Evolutionary conservation across 2,329 filamentous ascomycete genomes (phyloP).

Genomic region (Aspergillus sp.): DNA sequence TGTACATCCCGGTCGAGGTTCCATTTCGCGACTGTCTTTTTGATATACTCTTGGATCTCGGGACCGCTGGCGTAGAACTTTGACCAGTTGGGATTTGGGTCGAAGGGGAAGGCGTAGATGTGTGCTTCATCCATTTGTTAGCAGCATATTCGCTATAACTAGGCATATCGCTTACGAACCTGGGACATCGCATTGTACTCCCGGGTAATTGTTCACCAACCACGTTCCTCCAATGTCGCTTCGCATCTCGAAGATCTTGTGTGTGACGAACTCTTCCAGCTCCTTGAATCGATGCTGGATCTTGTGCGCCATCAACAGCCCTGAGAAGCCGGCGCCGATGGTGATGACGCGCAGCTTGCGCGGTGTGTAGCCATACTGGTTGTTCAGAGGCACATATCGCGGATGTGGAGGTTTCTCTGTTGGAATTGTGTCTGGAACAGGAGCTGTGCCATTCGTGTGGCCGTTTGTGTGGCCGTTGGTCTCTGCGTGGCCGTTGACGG

Average conservation of each 20-base stretch:
- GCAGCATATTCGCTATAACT: not conserved
- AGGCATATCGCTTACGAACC: not conserved
- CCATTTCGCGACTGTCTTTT: conserved; percentile 44
- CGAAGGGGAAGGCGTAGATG: conserved; percentile 49
- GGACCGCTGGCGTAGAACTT: conserved; percentile 22
- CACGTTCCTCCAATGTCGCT: conserved; percentile 31
- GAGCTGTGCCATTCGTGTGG: not conserved
- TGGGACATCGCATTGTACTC: conserved; percentile 34
- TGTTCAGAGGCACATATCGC: conserved; percentile 14
- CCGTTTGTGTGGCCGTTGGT: conserved; percentile 3
- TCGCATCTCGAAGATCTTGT: conserved; percentile 50
- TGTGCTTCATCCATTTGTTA: not conserved
- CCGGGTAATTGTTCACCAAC: conserved; percentile 28
- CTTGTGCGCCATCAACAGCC: conserved; percentile 47
- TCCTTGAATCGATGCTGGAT: conserved; percentile 40
- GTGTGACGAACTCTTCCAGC: conserved; percentile 39
- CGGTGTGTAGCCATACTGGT: conserved; percentile 29
- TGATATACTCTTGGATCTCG: conserved; percentile 53
- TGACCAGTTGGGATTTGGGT: conserved; percentile 30
- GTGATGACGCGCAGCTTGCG: conserved; percentile 27
- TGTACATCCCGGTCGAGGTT: conserved; percentile 45
- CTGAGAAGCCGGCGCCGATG: conserved; percentile 34
- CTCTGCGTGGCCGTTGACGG: conserved; percentile 3
- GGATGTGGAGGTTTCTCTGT: conserved; percentile 5
- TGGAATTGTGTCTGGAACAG: not conserved